These are phyloP conservation scores for Trichoderma hamatum DNA, from an alignment of 2,329 filamentous ascomycete species.

Conservation along the genomic window DNA sequence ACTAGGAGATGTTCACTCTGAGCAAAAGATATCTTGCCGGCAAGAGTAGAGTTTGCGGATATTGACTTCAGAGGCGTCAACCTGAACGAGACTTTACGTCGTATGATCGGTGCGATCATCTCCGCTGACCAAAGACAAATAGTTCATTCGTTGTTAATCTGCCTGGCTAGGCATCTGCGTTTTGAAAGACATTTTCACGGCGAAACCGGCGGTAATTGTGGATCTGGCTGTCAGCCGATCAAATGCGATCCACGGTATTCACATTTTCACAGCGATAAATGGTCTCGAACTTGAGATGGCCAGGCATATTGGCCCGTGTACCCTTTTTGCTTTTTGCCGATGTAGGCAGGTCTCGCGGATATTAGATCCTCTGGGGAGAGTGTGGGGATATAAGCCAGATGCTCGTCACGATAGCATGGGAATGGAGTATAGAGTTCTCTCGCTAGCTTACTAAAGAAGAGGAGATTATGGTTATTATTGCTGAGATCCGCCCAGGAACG, in stretches of 20 bases:
- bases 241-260: not conserved
- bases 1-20: not conserved
- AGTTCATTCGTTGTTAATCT: not conserved
- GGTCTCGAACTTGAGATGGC: constrained; percentile 9
- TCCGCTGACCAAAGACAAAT: not conserved
- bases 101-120: not conserved
- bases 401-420: not conserved
- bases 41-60: not conserved
- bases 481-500: not conserved
- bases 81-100: not conserved
- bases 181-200: constrained; percentile 15
- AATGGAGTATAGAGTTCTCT: not conserved
- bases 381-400: not conserved
- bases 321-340: not conserved
- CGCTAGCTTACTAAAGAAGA: not conserved
- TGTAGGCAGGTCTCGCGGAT: constrained; percentile 1
- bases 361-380: not conserved
- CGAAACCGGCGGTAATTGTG: constrained; percentile 21
- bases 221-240: constrained; percentile 22
- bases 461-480: not conserved
- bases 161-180: not conserved
- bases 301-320: not conserved
- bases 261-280: not conserved
- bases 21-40: not conserved
- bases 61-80: not conserved